Percentiles rank a stretch among this genome's conserved stretches.
phyloP scores from a whole-genome alignment of 176 grass and related monocot species.

The Olyra latifolia region DNA sequence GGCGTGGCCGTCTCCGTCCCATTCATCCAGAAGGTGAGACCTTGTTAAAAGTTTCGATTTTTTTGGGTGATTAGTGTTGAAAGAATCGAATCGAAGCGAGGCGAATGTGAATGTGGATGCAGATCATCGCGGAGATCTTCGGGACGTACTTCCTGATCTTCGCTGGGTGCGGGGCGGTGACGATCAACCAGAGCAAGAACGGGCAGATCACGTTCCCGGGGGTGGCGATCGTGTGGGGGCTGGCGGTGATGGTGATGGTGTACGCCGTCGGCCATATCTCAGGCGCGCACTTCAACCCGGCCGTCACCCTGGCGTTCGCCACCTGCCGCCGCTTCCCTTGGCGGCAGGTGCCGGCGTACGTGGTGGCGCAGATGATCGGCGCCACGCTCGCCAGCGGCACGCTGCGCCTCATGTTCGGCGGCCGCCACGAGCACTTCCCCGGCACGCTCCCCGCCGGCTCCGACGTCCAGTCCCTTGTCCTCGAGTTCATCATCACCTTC shows the following conservation, averaged over 20 bases:
- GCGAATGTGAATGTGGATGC: no score
- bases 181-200: slow-evolving; percentile 61
- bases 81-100: no score
- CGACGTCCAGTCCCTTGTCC: slow-evolving; percentile 67
- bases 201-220: slow-evolving; percentile 92
- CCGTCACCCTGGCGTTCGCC: slow-evolving; percentile 85
- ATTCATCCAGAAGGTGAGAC: slow-evolving; percentile 48
- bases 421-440: slow-evolving; percentile 55
- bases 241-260: slow-evolving; percentile 92
- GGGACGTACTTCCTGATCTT: slow-evolving; percentile 97
- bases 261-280: slow-evolving; percentile 97
- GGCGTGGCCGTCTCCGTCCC: slow-evolving; percentile 31
- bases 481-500: slow-evolving; percentile 83
- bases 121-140: slow-evolving; percentile 82
- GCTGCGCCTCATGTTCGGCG: slow-evolving; percentile 70
- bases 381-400: slow-evolving; percentile 63
- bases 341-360: slow-evolving; percentile 74
- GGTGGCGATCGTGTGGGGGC: slow-evolving; percentile 82
- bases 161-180: slow-evolving; percentile 84
- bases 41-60: no score
- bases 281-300: slow-evolving; percentile 95
- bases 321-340: slow-evolving; percentile 78
- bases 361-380: slow-evolving; percentile 61
- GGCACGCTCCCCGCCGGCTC: slow-evolving; percentile 64
- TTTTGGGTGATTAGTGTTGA: no score